phyloP scores from a whole-genome alignment of 2,329 filamentous ascomycete species.

The Pezizomycotina sp. region DNA sequence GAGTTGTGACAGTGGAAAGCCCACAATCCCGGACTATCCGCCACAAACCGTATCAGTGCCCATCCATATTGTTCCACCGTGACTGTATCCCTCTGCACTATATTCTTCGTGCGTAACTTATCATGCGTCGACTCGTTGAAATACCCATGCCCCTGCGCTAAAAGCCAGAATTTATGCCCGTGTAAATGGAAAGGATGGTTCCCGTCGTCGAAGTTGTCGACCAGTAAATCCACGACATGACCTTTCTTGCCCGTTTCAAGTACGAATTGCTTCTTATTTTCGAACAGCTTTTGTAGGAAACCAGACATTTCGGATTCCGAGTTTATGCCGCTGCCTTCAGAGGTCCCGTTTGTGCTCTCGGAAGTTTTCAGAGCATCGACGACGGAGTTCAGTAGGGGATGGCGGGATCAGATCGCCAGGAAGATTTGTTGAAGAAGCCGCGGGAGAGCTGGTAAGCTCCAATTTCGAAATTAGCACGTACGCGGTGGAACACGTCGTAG shows the following conservation, averaged over 20 bases:
- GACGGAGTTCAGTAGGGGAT: slow-evolving; percentile 37
- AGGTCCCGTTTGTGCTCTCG: slow-evolving; percentile 35
- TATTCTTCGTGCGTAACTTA: slow-evolving; percentile 8
- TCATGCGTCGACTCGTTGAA: slow-evolving; percentile 20
- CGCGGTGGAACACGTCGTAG: slow-evolving; percentile 36
- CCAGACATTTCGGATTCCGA: slow-evolving; percentile 29
- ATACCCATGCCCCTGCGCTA: slow-evolving; percentile 22
- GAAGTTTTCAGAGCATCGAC: slow-evolving; percentile 32
- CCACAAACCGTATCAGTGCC: slow-evolving; percentile 38
- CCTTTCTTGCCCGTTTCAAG: slow-evolving; percentile 48
- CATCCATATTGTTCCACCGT: slow-evolving; percentile 38
- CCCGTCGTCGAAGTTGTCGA: slow-evolving; percentile 57
- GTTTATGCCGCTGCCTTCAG: slow-evolving; percentile 38
- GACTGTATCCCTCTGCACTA: slow-evolving; percentile 21
- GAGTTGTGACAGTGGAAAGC: slow-evolving; percentile 43
- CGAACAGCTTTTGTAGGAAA: no score
- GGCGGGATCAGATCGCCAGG: slow-evolving; percentile 35
- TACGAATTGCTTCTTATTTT: slow-evolving; percentile 38
- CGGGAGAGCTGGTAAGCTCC: slow-evolving; percentile 41
- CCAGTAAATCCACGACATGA: slow-evolving; percentile 55
- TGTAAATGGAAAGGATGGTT: slow-evolving; percentile 63
- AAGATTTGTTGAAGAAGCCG: slow-evolving; percentile 42
- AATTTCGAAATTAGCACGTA: slow-evolving; percentile 44
- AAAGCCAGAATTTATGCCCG: slow-evolving; percentile 54
- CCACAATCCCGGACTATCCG: slow-evolving; percentile 44